Evolutionary conservation across 306 rosid species (phyloP).

Genomic region (Corylus avellana): DNA sequence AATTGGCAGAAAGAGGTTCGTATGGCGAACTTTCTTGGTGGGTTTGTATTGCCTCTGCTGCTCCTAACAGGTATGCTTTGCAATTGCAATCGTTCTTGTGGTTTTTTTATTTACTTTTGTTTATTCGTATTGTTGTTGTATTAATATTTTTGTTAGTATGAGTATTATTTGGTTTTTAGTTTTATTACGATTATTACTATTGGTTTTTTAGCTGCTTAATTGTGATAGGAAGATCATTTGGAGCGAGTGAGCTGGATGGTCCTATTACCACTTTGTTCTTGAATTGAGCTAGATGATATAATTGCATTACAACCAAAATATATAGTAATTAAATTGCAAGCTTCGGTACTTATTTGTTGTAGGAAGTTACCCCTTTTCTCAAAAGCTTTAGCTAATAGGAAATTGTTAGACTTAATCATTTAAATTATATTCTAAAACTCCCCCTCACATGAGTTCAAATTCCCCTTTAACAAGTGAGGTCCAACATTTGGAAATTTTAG

Average conservation of each 20-base stretch:
- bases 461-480: too few relatives aligned
- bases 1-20: slow-evolving; percentile 20
- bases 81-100: slow-evolving; percentile 10
- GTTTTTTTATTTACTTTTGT: neutral
- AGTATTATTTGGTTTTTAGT: too few relatives aligned
- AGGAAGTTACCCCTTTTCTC: too few relatives aligned
- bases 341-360: neutral
- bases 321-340: too few relatives aligned
- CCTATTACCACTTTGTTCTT: neutral
- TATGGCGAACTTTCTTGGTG: slow-evolving; percentile 77
- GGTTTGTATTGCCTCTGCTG: slow-evolving; percentile 73
- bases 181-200: neutral
- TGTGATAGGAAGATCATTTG: slow-evolving; percentile 2
- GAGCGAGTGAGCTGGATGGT: neutral
- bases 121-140: neutral
- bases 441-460: too few relatives aligned
- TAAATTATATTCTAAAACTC: too few relatives aligned
- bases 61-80: slow-evolving; percentile 65
- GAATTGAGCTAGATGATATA: neutral
- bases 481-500: too few relatives aligned
- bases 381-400: too few relatives aligned
- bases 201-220: neutral
- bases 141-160: neutral
- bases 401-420: too few relatives aligned
- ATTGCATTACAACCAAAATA: neutral